Conservation (phyloP, 2,329 filamentous ascomycete species). For the Capronia coronata region DNA sequence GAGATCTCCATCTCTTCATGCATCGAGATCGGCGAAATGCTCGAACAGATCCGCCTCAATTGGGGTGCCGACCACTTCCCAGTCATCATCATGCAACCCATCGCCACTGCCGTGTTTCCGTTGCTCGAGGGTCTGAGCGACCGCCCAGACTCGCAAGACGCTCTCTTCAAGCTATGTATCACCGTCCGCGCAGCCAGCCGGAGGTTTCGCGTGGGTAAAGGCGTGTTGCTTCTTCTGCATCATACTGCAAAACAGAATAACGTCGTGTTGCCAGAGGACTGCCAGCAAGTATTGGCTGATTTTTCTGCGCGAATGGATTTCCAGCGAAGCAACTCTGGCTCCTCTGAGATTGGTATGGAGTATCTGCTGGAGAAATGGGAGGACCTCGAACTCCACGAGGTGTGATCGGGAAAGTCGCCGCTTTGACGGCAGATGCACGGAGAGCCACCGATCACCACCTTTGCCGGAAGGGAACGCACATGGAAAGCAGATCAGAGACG, state of each 20-base stretch:
- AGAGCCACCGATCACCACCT: too few relatives aligned
- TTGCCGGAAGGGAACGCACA: too few relatives aligned
- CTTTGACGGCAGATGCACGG: too few relatives aligned
- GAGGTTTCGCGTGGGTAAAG: constrained; percentile 30
- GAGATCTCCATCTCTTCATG: constrained; percentile 29
- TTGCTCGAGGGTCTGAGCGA: constrained; percentile 29
- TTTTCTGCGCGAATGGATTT: constrained; percentile 26
- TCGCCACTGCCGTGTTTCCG: constrained; percentile 30
- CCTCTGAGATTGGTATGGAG: constrained; percentile 27
- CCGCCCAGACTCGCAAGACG: constrained; percentile 23
- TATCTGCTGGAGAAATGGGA: constrained; percentile 32
- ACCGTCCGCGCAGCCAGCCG: constrained; percentile 28
- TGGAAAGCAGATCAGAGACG: too few relatives aligned
- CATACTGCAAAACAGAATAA: constrained; percentile 28
- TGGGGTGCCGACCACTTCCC: constrained; percentile 34
- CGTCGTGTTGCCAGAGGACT: constrained; percentile 24
- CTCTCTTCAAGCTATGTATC: constrained; percentile 31
- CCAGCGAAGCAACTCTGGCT: constrained; percentile 4
- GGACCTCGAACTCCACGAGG: constrained; percentile 18
- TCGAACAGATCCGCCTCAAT: constrained; percentile 28
- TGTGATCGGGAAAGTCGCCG: too few relatives aligned
- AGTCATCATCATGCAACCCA: constrained; percentile 31
- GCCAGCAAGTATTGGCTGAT: constrained; percentile 8
- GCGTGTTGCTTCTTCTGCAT: constrained; percentile 30
- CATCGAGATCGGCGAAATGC: constrained; percentile 27